Conservation (phyloP, 768 basidiomycete species). For the Leucogyrophana mollusca region DNA sequence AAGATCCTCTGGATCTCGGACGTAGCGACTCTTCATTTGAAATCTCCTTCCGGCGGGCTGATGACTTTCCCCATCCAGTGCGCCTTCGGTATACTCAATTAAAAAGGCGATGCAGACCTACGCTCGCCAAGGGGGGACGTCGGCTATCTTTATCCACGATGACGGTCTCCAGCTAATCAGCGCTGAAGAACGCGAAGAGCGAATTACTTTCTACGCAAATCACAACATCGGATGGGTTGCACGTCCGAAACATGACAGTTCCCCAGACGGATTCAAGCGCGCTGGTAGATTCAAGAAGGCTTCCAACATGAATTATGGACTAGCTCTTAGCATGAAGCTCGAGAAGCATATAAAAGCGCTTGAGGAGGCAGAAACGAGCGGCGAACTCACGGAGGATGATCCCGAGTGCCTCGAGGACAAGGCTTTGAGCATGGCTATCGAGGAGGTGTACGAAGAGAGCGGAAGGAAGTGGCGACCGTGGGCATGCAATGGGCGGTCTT, state of each 20-base stretch:
- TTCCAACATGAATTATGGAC: constrained; percentile 85
- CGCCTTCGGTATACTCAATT: constrained; percentile 72
- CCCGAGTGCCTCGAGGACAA: constrained; percentile 50
- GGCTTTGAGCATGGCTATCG: constrained; percentile 71
- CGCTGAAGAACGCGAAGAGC: constrained; percentile 59
- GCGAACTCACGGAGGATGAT: constrained; percentile 42
- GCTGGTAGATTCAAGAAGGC: constrained; percentile 92
- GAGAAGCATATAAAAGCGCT: constrained; percentile 42
- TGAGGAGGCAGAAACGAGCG: constrained; percentile 22
- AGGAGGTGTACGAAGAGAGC: constrained; percentile 66
- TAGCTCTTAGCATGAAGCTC: constrained; percentile 59
- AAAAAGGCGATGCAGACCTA: constrained; percentile 92
- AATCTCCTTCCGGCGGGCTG: not conserved
- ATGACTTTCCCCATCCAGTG: constrained; percentile 36
- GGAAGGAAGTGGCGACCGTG: constrained; percentile 66
- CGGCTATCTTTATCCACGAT: constrained; percentile 78
- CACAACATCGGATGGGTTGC: constrained; percentile 85
- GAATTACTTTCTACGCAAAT: constrained; percentile 72
- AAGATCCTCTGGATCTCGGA: too few species aligned
- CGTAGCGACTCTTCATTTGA: too few species aligned
- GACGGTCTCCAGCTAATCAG: constrained; percentile 75
- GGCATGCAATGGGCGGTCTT: constrained; percentile 71
- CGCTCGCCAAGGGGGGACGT: constrained; percentile 85
- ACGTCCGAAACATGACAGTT: constrained; percentile 65
- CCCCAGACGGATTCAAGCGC: constrained; percentile 69